Evolutionary conservation across 2,329 filamentous ascomycete species (phyloP).

Genomic region (Celoporthe dispersa): DNA sequence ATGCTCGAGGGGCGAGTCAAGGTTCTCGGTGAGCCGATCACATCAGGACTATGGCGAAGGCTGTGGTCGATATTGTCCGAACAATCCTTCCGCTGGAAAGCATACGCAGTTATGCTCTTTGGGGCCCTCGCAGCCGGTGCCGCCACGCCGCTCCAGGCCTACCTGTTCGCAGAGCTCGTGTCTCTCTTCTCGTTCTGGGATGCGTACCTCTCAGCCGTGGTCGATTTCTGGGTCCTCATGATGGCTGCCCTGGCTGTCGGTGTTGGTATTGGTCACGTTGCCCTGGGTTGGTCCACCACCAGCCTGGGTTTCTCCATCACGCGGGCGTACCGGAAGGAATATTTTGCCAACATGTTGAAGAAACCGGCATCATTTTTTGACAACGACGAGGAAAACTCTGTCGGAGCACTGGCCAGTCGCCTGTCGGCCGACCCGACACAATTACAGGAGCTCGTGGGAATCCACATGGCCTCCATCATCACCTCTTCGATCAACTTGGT

Average conservation of each 20-base stretch:
- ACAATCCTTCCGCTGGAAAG: conserved; percentile 8
- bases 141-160: conserved; percentile 50
- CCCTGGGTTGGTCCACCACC: conserved; percentile 26
- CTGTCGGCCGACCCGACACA: conserved; percentile 61
- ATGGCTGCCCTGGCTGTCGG: conserved; percentile 17
- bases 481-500: conserved; percentile 61
- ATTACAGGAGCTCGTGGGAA: conserved; percentile 46
- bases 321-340: conserved; percentile 51
- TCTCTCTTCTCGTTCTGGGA: conserved; percentile 46
- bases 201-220: neutral
- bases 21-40: neutral
- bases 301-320: conserved; percentile 19
- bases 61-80: conserved; percentile 5
- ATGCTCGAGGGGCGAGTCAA: conserved; percentile 4
- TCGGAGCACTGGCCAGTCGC: conserved; percentile 60
- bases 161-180: conserved; percentile 59
- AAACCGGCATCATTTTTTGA: conserved; percentile 66
- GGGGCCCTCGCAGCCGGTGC: conserved; percentile 34
- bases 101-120: neutral
- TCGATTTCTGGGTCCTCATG: conserved; percentile 25
- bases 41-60: neutral
- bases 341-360: conserved; percentile 61
- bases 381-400: conserved; percentile 44
- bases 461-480: conserved; percentile 65
- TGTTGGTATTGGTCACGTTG: conserved; percentile 19